These are phyloP conservation scores for Ceratocystis variospora DNA, from an alignment of 2,329 filamentous ascomycete genomes.

Conservation along the genomic window DNA sequence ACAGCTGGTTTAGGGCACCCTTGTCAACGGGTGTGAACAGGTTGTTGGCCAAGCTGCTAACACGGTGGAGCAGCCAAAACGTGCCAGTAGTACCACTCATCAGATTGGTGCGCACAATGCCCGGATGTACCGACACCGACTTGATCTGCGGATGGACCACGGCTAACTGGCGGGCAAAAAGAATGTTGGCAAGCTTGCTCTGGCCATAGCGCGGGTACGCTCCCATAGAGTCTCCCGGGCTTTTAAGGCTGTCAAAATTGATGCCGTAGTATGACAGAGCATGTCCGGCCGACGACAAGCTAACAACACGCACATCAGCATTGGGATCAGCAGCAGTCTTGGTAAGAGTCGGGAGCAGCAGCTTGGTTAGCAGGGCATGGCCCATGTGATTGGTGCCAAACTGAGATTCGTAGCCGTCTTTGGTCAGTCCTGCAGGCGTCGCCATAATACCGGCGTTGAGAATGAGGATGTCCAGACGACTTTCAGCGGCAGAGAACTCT, in stretches of 20 bases:
- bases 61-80: slow-evolving; percentile 13
- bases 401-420: slow-evolving; percentile 33
- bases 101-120: slow-evolving; percentile 24
- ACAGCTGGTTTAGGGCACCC: slow-evolving; percentile 32
- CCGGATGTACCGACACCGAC: slow-evolving; percentile 24
- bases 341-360: slow-evolving; percentile 28
- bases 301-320: slow-evolving; percentile 25
- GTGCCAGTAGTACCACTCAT: slow-evolving; percentile 18
- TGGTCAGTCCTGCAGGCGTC: slow-evolving; percentile 24
- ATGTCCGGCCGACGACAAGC: slow-evolving; percentile 24
- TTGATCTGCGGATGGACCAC: slow-evolving; percentile 22
- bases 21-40: slow-evolving; percentile 23
- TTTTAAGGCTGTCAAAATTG: slow-evolving; percentile 25
- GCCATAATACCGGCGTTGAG: slow-evolving; percentile 35
- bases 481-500: slow-evolving; percentile 24
- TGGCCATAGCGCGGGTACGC: slow-evolving; percentile 24
- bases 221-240: slow-evolving; percentile 19
- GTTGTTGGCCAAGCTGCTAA: slow-evolving; percentile 19
- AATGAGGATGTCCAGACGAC: slow-evolving; percentile 29
- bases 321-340: slow-evolving; percentile 19
- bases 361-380: slow-evolving; percentile 35
- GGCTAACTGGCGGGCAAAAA: slow-evolving; percentile 24
- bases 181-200: slow-evolving; percentile 26
- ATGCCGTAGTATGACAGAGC: slow-evolving; percentile 23
- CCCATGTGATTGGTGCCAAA: slow-evolving; percentile 35